Evolutionary conservation across 306 rosid species (phyloP).

Genomic region (Vachellia collinsii): DNA sequence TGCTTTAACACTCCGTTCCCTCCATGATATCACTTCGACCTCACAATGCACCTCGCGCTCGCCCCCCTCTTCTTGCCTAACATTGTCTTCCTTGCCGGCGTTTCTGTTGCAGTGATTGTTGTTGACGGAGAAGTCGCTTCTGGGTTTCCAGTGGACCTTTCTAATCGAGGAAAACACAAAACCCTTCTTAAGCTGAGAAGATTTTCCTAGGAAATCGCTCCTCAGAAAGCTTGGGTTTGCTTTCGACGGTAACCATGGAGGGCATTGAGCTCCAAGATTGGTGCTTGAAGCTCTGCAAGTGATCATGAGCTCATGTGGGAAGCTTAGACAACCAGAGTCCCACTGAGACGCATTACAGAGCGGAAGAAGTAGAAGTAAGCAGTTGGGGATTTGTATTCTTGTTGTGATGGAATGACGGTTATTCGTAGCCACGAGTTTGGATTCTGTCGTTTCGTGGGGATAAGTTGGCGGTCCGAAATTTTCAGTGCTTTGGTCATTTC

Average conservation of each 20-base stretch:
- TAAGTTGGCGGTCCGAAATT: conserved; percentile 35
- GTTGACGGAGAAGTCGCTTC: conserved; percentile 34
- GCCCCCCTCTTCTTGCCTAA: conserved; percentile 16
- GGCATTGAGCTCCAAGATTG: conserved; percentile 39
- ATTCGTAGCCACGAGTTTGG: conserved; percentile 36
- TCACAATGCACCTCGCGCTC: conserved; percentile 71
- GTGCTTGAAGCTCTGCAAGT: conserved; percentile 53
- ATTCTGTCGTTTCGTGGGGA: conserved; percentile 21
- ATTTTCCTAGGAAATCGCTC: conserved; percentile 23
- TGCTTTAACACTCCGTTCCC: conserved; percentile 78
- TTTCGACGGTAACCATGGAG: conserved; percentile 29
- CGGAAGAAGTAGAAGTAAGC: not conserved
- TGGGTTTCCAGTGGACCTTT: conserved; percentile 42
- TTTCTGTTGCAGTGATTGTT: not conserved
- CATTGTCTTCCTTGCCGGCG: conserved; percentile 21
- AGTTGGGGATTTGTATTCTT: not conserved
- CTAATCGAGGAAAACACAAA: conserved; percentile 44
- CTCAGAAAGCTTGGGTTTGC: conserved; percentile 34
- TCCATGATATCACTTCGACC: conserved; percentile 83
- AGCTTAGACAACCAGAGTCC: not conserved
- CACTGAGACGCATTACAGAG: not conserved
- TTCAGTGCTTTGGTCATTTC: not conserved
- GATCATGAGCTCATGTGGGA: conserved; percentile 49
- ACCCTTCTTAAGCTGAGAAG: conserved; percentile 39
- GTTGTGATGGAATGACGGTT: conserved; percentile 18